phyloP scores from a whole-genome alignment of 2,329 filamentous ascomycete species.

The Clonostachys rosea region DNA sequence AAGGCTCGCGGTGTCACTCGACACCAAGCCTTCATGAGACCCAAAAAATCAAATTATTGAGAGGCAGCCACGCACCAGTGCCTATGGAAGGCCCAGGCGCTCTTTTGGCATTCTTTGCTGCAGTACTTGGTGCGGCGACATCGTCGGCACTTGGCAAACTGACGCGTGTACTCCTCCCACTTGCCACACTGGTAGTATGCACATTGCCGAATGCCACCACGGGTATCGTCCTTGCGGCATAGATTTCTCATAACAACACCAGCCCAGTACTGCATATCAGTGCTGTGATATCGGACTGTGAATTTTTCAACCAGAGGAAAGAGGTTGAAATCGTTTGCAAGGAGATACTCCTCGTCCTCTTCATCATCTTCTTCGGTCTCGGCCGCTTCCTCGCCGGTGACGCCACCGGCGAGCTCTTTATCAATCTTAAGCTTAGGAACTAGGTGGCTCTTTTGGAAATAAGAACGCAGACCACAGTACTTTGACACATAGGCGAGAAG shows the following conservation, averaged over 20 bases:
- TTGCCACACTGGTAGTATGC: constrained; percentile 98
- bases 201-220: constrained; percentile 92
- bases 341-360: constrained; percentile 79
- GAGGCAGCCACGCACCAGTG: constrained; percentile 90
- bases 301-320: constrained; percentile 98
- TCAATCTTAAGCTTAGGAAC: constrained; percentile 90
- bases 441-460: constrained; percentile 92
- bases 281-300: constrained; percentile 88
- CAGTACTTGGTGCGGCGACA: constrained; percentile 98
- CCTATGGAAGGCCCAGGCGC: constrained; percentile 95
- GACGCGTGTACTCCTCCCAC: constrained; percentile 94
- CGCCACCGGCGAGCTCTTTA: constrained; percentile 74
- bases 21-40: neutral
- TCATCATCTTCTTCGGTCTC: constrained; percentile 51
- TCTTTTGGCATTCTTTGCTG: constrained; percentile 99
- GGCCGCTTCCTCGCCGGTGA: constrained; percentile 51
- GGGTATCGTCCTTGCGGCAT: constrained; percentile 93
- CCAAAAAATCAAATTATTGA: neutral
- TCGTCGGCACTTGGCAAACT: constrained; percentile 96
- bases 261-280: constrained; percentile 99
- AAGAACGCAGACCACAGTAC: constrained; percentile 92
- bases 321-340: constrained; percentile 95
- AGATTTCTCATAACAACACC: constrained; percentile 98
- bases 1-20: neutral
- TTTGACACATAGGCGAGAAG: constrained; percentile 96